phyloP scores from a whole-genome alignment of 345 rosid genomes.

The Brassica incana region DNA sequence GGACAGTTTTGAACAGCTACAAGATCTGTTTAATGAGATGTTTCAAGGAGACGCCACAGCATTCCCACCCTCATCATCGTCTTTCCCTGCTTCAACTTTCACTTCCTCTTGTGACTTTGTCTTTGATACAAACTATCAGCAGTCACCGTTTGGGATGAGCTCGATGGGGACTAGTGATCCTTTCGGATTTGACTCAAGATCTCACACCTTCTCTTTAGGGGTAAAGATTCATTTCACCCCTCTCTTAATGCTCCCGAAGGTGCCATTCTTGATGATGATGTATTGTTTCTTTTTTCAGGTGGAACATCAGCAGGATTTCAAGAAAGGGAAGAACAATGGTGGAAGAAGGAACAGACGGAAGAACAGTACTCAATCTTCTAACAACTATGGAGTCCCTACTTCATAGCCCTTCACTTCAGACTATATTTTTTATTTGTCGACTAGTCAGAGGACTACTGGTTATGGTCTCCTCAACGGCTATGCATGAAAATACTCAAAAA shows the following conservation, averaged over 20 bases:
- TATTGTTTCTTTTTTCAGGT: conserved; percentile 39
- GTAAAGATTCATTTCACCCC: conserved; percentile 33
- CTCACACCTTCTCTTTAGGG: conserved; percentile 60
- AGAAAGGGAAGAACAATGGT: conserved; percentile 44
- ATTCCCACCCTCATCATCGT: conserved; percentile 25
- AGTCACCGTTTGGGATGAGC: conserved; percentile 40
- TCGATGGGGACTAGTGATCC: conserved; percentile 32
- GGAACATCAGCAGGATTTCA: conserved; percentile 51
- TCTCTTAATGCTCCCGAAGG: neutral
- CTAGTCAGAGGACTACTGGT: neutral
- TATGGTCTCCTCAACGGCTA: neutral
- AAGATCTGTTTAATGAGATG: conserved; percentile 78
- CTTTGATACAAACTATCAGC: conserved; percentile 37
- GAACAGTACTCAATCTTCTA: conserved; percentile 43
- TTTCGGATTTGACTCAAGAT: conserved; percentile 43
- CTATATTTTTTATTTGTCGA: neutral
- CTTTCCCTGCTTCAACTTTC: conserved; percentile 43
- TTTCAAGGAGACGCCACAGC: conserved; percentile 56
- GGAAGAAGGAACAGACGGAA: conserved; percentile 47
- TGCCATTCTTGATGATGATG: neutral
- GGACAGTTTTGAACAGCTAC: conserved; percentile 72
- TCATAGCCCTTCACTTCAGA: conserved; percentile 22
- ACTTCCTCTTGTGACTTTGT: conserved; percentile 44
- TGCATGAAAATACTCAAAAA: neutral
- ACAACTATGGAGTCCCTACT: conserved; percentile 49